Evolutionary conservation across 257 asterid genomes (phyloP), one percentile per base, ranked within the genome.

Genomic region (Mitragyna speciosa): DNA sequence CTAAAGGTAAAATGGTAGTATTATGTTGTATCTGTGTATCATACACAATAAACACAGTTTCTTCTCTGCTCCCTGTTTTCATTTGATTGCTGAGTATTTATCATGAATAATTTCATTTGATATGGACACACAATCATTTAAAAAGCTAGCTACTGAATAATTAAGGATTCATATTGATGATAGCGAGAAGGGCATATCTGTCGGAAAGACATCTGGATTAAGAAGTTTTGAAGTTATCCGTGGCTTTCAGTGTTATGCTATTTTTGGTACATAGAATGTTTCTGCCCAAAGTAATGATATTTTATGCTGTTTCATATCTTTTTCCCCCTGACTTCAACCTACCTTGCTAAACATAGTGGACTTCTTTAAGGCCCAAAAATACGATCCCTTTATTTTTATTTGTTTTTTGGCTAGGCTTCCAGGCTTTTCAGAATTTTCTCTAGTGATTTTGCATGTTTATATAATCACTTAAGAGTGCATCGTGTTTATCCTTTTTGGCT

Each of bases 1-100:
- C 87, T 87, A 52, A 85, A 87, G 90, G 90, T 87, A 81, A 76
- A 36, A 59, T 4, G 28, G 69, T 16, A 56, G 69, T 16, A 56
- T 41, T 73, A 43, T 8, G 11, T 28, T n/a, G 64, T 22, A 28
- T 58, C 83, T 73, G 47, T 28, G 47, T 79, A 14, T 80, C 71
- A 41, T 30, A 11, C 36, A 39, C 2, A 63, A 17, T 59, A 11
- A 39, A 26, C 2, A 28, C 5, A 63, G 69, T 11, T 65, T 26
- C 66, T 74, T 36, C 61, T 26, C 20, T 74, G 68, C 68, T 49
- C 33, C 20, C 7, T 9, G 10, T 49, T 61, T 66, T 77, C 31
- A 65, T 17, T 47, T 48, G 19, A 5, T 12, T 20, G 49, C 33
- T 76, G 59, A 58, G 19, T 43, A 16, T 73, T 51, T 52, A 41